phyloP scores from a whole-genome alignment of 345 rosid genomes.

The Kernera saxatilis region DNA sequence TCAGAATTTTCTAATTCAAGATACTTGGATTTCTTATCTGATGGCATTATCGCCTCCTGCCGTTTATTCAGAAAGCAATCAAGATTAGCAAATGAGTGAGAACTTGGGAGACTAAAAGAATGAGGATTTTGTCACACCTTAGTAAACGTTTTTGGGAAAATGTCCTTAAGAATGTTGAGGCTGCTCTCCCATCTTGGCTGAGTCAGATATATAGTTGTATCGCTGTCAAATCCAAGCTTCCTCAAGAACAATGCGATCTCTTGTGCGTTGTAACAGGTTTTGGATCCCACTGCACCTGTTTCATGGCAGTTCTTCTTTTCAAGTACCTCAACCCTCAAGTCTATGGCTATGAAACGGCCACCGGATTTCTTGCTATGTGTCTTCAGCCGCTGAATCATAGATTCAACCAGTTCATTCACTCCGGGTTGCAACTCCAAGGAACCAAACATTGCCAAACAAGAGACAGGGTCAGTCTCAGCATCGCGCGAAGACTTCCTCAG shows the following conservation, averaged over 20 bases:
- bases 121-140: slow-evolving; percentile 46
- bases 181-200: slow-evolving; percentile 94
- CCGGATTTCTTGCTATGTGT: slow-evolving; percentile 65
- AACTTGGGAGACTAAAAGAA: neutral
- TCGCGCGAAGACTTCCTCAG: slow-evolving; percentile 64
- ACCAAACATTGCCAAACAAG: slow-evolving; percentile 89
- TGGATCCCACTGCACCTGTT: slow-evolving; percentile 41
- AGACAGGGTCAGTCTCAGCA: slow-evolving; percentile 51
- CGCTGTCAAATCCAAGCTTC: slow-evolving; percentile 71
- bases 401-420: slow-evolving; percentile 68
- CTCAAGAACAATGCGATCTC: slow-evolving; percentile 78
- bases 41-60: slow-evolving; percentile 87
- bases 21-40: slow-evolving; percentile 63
- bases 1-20: slow-evolving; percentile 73
- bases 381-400: slow-evolving; percentile 68
- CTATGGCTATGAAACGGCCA: slow-evolving; percentile 81
- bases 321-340: slow-evolving; percentile 76
- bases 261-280: slow-evolving; percentile 73
- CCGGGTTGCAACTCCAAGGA: slow-evolving; percentile 66
- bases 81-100: neutral
- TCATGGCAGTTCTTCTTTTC: slow-evolving; percentile 64
- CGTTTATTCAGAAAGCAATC: slow-evolving; percentile 4
- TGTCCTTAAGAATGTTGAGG: slow-evolving; percentile 73
- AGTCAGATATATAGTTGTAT: slow-evolving; percentile 77
- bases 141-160: slow-evolving; percentile 82